Evolutionary conservation across 2,329 filamentous ascomycete species (phyloP).

Genomic region (Sarocladiaceae sp.): DNA sequence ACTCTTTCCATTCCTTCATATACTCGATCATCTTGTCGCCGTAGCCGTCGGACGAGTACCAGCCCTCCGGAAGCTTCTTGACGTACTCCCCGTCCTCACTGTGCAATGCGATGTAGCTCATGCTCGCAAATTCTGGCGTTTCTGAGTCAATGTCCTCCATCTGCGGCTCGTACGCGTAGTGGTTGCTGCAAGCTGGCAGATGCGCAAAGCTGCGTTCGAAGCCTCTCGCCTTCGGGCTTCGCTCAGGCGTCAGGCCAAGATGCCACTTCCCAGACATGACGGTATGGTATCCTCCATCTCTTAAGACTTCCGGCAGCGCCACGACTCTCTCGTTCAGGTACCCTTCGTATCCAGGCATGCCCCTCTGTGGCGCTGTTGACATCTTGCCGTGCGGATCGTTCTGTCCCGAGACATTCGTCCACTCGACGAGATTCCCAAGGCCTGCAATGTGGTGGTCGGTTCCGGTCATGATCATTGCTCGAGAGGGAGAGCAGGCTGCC

Average conservation of each 20-base stretch:
- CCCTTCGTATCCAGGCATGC: conserved; percentile 33
- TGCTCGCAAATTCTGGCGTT: too few species aligned
- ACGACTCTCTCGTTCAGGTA: conserved; percentile 50
- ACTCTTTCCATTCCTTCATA: conserved; percentile 24
- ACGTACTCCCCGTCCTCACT: conserved; percentile 28
- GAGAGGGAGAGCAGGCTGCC: conserved; percentile 54
- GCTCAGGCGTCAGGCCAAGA: conserved; percentile 40
- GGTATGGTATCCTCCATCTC: conserved; percentile 50
- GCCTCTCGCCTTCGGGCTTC: conserved; percentile 37
- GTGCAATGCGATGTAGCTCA: too few species aligned
- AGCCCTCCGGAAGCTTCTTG: conserved; percentile 35
- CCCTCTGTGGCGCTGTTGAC: too few species aligned
- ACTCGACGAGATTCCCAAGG: conserved; percentile 13
- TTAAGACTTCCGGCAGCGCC: conserved; percentile 46
- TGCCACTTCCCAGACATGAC: conserved; percentile 55
- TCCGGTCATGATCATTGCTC: conserved; percentile 41
- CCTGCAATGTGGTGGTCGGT: conserved; percentile 44
- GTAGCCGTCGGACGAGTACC: conserved; percentile 40
- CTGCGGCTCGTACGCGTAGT: conserved; percentile 27
- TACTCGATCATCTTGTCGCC: conserved; percentile 36
- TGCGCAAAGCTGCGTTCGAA: conserved; percentile 55
- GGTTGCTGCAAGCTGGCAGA: conserved; percentile 53
- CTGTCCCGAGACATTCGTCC: conserved; percentile 22
- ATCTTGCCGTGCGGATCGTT: conserved; percentile 10
- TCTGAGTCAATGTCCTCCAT: conserved; percentile 17